These are phyloP conservation scores for Ricinus communis DNA, from an alignment of 345 rosid species.

Conservation along the genomic window DNA sequence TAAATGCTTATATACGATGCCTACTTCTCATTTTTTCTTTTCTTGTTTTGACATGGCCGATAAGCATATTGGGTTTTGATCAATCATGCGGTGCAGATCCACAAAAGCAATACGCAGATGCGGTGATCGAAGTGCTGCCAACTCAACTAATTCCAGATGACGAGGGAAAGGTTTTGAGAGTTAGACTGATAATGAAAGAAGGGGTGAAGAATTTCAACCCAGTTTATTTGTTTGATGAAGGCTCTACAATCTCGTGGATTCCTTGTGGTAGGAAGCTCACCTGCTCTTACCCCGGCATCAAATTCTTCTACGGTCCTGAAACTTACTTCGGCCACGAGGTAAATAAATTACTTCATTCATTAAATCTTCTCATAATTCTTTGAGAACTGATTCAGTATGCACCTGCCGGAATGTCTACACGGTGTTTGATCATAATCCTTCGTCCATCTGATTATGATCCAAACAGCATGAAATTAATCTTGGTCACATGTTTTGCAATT, in stretches of 20 bases:
- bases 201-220: slow-evolving; percentile 86
- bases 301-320: slow-evolving; percentile 78
- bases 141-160: slow-evolving; percentile 84
- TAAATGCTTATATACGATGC: slow-evolving; percentile 19
- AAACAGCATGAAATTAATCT: too few relatives aligned
- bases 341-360: too few relatives aligned
- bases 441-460: too few relatives aligned
- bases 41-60: too few relatives aligned
- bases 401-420: too few relatives aligned
- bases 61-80: too few relatives aligned
- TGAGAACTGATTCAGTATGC: too few relatives aligned
- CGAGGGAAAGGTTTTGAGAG: slow-evolving; percentile 91
- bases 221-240: slow-evolving; percentile 91
- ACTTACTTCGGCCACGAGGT: slow-evolving; percentile 85
- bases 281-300: slow-evolving; percentile 97
- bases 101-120: slow-evolving; percentile 92
- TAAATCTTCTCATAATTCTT: too few relatives aligned
- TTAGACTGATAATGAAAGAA: slow-evolving; percentile 92
- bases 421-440: too few relatives aligned
- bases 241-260: slow-evolving; percentile 86
- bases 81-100: slow-evolving; percentile 87
- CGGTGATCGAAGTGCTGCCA: slow-evolving; percentile 91
- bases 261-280: slow-evolving; percentile 98
- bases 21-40: background rate
- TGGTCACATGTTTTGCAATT: too few relatives aligned